Evolutionary conservation across 2,329 filamentous ascomycete species (phyloP).

Genomic region (Aspergillus neoniger): DNA sequence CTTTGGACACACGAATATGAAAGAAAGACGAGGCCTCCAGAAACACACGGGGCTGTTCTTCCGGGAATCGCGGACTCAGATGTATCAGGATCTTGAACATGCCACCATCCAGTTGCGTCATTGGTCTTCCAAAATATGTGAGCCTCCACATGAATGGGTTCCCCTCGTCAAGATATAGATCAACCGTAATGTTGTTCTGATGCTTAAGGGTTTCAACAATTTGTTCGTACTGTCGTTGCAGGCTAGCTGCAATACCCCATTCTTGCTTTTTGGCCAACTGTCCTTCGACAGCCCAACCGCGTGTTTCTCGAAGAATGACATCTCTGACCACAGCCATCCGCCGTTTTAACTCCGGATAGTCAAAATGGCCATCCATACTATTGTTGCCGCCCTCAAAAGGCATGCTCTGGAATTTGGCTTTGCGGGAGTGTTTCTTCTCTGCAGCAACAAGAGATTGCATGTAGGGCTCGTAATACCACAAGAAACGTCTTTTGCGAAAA

Average conservation of each 20-base stretch:
- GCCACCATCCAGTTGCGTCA: constrained; percentile 91
- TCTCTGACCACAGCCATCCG: constrained; percentile 70
- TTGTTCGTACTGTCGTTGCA: constrained; percentile 83
- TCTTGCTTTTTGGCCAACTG: constrained; percentile 64
- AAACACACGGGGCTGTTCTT: constrained; percentile 80
- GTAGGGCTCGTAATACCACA: constrained; percentile 96
- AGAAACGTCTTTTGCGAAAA: constrained; percentile 83
- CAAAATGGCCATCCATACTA: constrained; percentile 81
- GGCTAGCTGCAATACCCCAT: constrained; percentile 74
- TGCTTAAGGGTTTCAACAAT: constrained; percentile 73
- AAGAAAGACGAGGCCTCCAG: constrained; percentile 79
- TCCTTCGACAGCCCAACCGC: constrained; percentile 71
- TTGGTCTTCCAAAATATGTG: constrained; percentile 86
- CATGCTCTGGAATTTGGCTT: constrained; percentile 72
- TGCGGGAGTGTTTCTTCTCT: constrained; percentile 62
- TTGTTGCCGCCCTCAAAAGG: constrained; percentile 81
- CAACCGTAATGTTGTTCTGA: constrained; percentile 68
- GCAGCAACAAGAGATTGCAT: constrained; percentile 63
- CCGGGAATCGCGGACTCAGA: constrained; percentile 82
- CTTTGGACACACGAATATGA: constrained; percentile 80
- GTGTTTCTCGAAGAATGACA: constrained; percentile 70
- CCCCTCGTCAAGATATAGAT: constrained; percentile 71
- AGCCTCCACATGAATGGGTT: constrained; percentile 90
- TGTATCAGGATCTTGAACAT: constrained; percentile 78
- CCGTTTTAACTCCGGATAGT: constrained; percentile 72